Conservation (phyloP, 257 asterid genomes). For the Fraxinus americana region DNA sequence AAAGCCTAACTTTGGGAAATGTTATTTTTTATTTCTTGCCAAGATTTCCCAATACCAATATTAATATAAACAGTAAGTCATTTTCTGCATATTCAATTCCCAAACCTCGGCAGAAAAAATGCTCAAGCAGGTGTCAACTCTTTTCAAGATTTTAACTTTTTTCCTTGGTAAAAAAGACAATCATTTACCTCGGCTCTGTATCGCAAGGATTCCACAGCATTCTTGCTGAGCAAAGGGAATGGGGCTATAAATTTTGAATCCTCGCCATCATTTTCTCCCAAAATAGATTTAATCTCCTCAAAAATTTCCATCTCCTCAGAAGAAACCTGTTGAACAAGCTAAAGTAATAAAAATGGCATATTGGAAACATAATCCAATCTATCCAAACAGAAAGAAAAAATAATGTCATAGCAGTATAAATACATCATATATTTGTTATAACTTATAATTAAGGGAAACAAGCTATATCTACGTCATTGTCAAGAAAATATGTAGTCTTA, state of each 20-base stretch:
- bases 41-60: constrained; percentile 2
- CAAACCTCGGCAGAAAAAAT: constrained; percentile 8
- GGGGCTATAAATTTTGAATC: constrained; percentile 82
- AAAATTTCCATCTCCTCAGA: constrained; percentile 72
- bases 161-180: neutral
- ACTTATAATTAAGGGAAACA: constrained; percentile 6
- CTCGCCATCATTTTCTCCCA: constrained; percentile 67
- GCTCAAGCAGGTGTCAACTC: constrained; percentile 11
- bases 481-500: neutral
- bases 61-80: constrained; percentile 5
- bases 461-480: neutral
- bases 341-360: constrained; percentile 16
- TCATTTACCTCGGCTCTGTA: constrained; percentile 92
- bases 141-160: constrained; percentile 8
- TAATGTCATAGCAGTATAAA: constrained; percentile 13
- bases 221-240: constrained; percentile 75
- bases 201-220: constrained; percentile 88
- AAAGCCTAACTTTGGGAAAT: neutral
- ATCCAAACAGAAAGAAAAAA: neutral
- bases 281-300: constrained; percentile 71
- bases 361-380: neutral
- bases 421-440: neutral
- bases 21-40: neutral
- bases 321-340: constrained; percentile 54
- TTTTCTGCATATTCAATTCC: neutral